Base-by-base conservation (phyloP, 495 filamentous ascomycete species). In the Neurospora tetraspora region DNA sequence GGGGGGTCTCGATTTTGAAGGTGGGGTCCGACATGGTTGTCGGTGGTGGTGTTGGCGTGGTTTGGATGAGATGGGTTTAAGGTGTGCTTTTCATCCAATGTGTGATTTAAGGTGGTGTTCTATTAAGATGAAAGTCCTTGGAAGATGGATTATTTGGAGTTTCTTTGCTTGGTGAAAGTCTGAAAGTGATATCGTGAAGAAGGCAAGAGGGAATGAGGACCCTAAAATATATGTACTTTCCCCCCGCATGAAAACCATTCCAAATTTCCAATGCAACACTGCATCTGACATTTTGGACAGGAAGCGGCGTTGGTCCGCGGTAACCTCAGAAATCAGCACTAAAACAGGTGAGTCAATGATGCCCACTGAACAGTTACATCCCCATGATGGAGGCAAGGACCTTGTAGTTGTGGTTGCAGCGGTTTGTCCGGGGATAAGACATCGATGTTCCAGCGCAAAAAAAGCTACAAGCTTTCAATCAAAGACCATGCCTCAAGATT, bases 1-100 rank as follows among this genome's bases (percentile, higher is more conserved):
- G 80, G 14, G 75, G 68, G 23, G 81, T 83, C 18, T 74, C 31
- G 71, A 83, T 81, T 43, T 31, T 39, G 74, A 82, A 80, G 12
- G 34, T 73, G 14, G 77, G 73, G 23, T 76, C 74, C 5, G 73
- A 38, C 70, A 74, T 77, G 14, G 43, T 71, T 12, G n/a, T 47
- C 31, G 20, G 47, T 27, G n/a, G 20, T 53, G 14, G 16, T n/a
- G n/a, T n/a, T 45, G 18, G 18, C 3, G 42, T n/a, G 18, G 42
- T 45, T 45, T 2, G 23, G 47, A 27, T n/a, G n/a, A 27, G 23
- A 4, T 59, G 47, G n/a, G 20, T 59, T 23, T 12, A 12, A 0
- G 47, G 47, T 6, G 23, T 23, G 8, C 43, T 47, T 45, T 27
- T 59, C 20, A 11, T 27, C 23, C 12, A 23, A 59, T 31, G 23